Base-by-base conservation (phyloP, 177 flowering plant genomes). In the Vitis hybrid region DNA sequence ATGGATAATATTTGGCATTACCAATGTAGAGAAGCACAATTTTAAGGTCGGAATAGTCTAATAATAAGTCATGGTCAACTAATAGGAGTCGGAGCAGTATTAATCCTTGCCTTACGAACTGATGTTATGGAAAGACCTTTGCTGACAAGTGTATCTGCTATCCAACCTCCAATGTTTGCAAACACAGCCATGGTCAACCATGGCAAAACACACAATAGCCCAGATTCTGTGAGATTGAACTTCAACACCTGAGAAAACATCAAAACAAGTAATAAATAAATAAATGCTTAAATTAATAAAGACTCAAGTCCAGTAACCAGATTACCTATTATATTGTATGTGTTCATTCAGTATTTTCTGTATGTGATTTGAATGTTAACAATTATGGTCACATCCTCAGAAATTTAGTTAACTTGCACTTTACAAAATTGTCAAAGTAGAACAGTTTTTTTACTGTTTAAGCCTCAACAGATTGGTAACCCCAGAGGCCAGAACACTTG, bases 151-250 rank as follows among this genome's bases (percentile, higher is more conserved):
- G 97, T 86, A 73, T 92, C 99, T 17, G 99, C 97, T 78, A 95
- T 95, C 99, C 99, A 95, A 17, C 99, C 99, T 80, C 98, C 98
- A 38, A 95, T 80, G 73, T 95, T 95, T 68, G 99, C 99, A 88
- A 92, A 92, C 47, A 87, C 80, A 49, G 99, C 99, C 99, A 95
- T 95, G 73, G 99, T 95, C 69, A 95, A 84, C 99, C 99, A 95
- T 74, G 99, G 99, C 77, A 95, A 75, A 60, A 95, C 99, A 76
- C 98, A 91, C 51, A 95, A 72, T 19, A 95, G 88, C 13, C 98
- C 97, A 69, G 99, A 95, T 80, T 95, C 99, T 19, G 96, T 94
- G 77, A 95, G 97, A 82, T 95, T 95, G 85, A 95, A 95, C 88
- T 93, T 95, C 88, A 95, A 82, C 64, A 95, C 99, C 99, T 95